These are phyloP conservation scores for Globisporangium iwayamae DNA, from an alignment of 352 stramenopile genomes.

Conservation along the genomic window DNA sequence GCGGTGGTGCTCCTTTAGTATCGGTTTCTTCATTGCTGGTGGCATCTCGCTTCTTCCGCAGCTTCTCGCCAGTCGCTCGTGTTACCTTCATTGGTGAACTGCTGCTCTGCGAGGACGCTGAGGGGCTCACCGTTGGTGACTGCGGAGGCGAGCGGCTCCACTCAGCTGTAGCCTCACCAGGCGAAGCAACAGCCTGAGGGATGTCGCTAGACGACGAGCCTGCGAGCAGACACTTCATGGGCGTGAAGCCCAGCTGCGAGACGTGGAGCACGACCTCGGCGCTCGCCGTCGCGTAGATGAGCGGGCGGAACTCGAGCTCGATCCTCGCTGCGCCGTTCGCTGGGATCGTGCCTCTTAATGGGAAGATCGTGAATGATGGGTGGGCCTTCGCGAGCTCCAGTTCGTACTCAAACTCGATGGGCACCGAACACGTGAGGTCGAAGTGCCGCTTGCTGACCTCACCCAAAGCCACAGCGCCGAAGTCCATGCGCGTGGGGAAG, in stretches of 20 bases:
- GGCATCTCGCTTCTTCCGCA: conserved; percentile 7
- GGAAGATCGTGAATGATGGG: conserved; percentile 75
- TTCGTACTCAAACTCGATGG: conserved; percentile 88
- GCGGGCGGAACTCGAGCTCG: conserved; percentile 72
- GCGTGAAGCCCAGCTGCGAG: conserved; percentile 75
- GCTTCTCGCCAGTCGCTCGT: conserved; percentile 5
- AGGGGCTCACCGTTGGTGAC: neutral
- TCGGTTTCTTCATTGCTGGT: conserved; percentile 7
- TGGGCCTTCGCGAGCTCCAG: conserved; percentile 62
- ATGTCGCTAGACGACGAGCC: conserved; percentile 54
- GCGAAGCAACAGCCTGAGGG: neutral
- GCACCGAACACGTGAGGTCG: conserved; percentile 68
- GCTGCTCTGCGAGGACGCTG: neutral
- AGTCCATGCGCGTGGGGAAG: conserved; percentile 80
- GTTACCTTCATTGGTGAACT: neutral
- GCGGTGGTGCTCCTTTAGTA: neutral
- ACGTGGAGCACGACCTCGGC: conserved; percentile 67
- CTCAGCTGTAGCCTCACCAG: neutral
- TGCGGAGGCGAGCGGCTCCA: neutral
- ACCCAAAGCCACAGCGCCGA: conserved; percentile 63
- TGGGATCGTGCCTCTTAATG: conserved; percentile 62
- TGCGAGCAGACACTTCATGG: conserved; percentile 53
- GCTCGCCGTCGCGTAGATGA: conserved; percentile 56
- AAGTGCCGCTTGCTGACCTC: conserved; percentile 36
- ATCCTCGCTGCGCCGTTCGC: conserved; percentile 61